Conservation (phyloP, 768 basidiomycete species). For the Hirschioporus abietinus region DNA sequence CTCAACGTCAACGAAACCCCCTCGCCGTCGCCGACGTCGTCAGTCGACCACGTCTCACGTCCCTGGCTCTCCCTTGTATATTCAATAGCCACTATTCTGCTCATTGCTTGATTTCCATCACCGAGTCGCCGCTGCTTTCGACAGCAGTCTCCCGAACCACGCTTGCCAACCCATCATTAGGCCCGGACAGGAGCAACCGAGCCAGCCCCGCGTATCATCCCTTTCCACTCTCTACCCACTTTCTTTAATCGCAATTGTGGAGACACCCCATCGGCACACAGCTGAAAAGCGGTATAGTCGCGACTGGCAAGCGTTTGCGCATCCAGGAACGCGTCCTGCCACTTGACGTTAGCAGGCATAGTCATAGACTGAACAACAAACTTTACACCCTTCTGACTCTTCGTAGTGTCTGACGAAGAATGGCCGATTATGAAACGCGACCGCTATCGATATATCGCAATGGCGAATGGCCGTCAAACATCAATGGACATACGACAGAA, state of each 20-base stretch:
- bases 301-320: not conserved
- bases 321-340: not conserved
- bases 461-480: conserved; percentile 26
- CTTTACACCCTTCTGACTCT: not conserved
- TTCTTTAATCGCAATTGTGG: not conserved
- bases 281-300: not conserved
- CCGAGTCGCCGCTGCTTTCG: not conserved
- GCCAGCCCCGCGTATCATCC: not conserved
- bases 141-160: conserved; percentile 6
- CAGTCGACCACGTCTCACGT: not conserved
- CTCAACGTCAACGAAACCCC: conserved; percentile 94
- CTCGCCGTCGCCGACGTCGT: conserved; percentile 21
- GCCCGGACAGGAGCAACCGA: not conserved
- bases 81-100: not conserved
- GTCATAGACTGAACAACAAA: not conserved
- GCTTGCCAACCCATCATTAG: not conserved
- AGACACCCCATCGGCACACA: not conserved
- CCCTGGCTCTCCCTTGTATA: not conserved
- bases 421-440: conserved; percentile 18
- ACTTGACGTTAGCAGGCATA: not conserved
- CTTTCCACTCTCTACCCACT: not conserved
- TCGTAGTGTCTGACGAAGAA: conserved; percentile 7
- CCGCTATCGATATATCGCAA: conserved; percentile 25
- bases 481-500: conserved; percentile 21
- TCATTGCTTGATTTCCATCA: not conserved